These are phyloP conservation scores for Lodderomyces elongisporus DNA, from an alignment of 1,139 yeast species.

Conservation along the genomic window DNA sequence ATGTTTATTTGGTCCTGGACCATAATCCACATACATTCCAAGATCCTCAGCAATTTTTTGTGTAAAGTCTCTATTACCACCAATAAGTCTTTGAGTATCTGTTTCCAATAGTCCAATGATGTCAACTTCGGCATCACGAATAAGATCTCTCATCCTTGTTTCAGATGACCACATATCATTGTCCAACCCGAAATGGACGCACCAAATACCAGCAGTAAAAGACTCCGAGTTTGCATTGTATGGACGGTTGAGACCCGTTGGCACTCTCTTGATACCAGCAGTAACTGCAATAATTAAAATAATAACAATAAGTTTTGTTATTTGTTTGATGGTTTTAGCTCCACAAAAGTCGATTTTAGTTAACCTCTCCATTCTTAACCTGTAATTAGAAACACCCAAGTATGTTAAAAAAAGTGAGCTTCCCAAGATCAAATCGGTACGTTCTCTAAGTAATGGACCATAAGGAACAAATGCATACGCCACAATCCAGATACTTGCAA, in stretches of 20 bases:
- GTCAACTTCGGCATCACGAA: slow-evolving; percentile 82
- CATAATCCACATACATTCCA: slow-evolving; percentile 92
- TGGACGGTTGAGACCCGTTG: slow-evolving; percentile 52
- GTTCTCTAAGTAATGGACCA: slow-evolving; percentile 81
- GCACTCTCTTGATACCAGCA: slow-evolving; percentile 51
- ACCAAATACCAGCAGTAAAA: slow-evolving; percentile 96
- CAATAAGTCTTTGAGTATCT: slow-evolving; percentile 89
- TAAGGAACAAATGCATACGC: slow-evolving; percentile 98
- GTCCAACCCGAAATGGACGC: slow-evolving; percentile 93
- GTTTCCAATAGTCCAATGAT: slow-evolving; percentile 87
- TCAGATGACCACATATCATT: slow-evolving; percentile 99
- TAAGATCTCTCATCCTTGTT: slow-evolving; percentile 77
- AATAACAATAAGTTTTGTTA: slow-evolving; percentile 22
- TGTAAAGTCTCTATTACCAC: slow-evolving; percentile 93
- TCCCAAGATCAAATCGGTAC: slow-evolving; percentile 70
- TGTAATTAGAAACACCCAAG: slow-evolving; percentile 32
- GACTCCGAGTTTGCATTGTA: slow-evolving; percentile 71
- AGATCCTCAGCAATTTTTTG: slow-evolving; percentile 89
- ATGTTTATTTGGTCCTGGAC: slow-evolving; percentile 97
- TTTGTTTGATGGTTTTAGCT: slow-evolving; percentile 18
- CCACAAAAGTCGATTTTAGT: slow-evolving; percentile 19
- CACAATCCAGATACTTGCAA: slow-evolving; percentile 93
- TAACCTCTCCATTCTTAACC: slow-evolving; percentile 18
- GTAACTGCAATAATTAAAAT: slow-evolving; percentile 29
- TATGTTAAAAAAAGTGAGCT: slow-evolving; percentile 41